Conservation (phyloP, 441 rosid species). For the Adansonia gregorii region DNA sequence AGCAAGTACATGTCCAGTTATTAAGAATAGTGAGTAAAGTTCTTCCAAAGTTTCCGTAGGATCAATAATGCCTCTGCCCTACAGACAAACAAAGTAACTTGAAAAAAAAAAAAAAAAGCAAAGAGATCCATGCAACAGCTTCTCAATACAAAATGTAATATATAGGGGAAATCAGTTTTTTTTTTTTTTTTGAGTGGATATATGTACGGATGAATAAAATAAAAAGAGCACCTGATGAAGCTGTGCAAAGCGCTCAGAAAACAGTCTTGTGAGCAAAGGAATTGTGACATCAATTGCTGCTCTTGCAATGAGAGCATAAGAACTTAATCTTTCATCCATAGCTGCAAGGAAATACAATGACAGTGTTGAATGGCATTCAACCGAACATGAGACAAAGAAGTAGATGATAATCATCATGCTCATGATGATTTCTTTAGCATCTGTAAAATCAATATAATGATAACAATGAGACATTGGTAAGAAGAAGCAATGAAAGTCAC, state of each 20-base stretch:
- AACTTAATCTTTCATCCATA: slow-evolving; percentile 94
- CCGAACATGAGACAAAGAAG: slow-evolving; percentile 13
- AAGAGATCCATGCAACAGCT: slow-evolving; percentile 15
- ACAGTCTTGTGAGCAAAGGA: slow-evolving; percentile 71
- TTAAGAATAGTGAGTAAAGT: slow-evolving; percentile 79
- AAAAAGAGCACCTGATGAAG: slow-evolving; percentile 80
- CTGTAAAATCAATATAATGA: not conserved
- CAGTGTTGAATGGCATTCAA: slow-evolving; percentile 16
- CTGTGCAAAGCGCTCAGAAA: slow-evolving; percentile 69
- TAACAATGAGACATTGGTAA: slow-evolving; percentile 16
- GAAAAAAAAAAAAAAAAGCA: slow-evolving; percentile 29
- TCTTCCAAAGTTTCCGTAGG: slow-evolving; percentile 89
- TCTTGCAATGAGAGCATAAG: slow-evolving; percentile 98
- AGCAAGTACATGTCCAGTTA: slow-evolving; percentile 94
- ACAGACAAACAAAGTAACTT: slow-evolving; percentile 43
- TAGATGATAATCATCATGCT: not conserved
- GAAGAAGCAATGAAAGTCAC: slow-evolving; percentile 25
- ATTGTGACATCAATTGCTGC: slow-evolving; percentile 80
- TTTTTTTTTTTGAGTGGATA: not conserved
- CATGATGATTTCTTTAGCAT: not conserved
- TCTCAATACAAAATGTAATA: slow-evolving; percentile 11
- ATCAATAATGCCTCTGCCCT: slow-evolving; percentile 89
- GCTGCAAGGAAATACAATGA: slow-evolving; percentile 55
- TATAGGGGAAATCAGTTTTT: not conserved
- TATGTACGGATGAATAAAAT: not conserved